Evolutionary conservation across 176 grass and related monocot species (phyloP), one percentile per base, ranked within the genome.

Genomic region (Oryza meyeriana): DNA sequence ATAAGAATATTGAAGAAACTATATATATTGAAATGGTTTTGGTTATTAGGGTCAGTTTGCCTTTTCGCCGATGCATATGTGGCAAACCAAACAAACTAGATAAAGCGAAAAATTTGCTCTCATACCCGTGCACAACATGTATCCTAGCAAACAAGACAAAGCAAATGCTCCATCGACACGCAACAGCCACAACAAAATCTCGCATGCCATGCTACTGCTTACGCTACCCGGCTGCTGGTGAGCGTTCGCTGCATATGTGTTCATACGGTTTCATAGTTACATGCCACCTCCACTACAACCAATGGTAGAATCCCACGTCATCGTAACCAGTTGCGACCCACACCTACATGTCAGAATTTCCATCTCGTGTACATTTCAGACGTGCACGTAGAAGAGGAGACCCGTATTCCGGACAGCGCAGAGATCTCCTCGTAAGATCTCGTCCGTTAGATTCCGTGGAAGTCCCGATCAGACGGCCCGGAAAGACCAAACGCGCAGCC

Each of bases 261-360:
- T 12, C 39, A n/a, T 8, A 28, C 35, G n/a, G n/a, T 4, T 36
- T 6, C 35, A 36, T 0, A 36, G 35, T 36, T 36, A 6, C 77
- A 75, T 63, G 31, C 57, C 7, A 76, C 57, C 25, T 26, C 71
- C 1, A 13, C 31, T 29, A 17, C 31, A 63, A 10, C 87, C 50
- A 89, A 81, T 65, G 30, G 63, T 26, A 77, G 4, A 0, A 4
- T 10, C 16, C 71, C 83, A 85, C 65, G 41, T 76, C 87, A 47
- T 27, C 76, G 1, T 22, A 31, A 14, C 64, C 82, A 61, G 24
- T n/a, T 62, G 36, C 32, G 64, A 20, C 12, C 3, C 66, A 59
- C 41, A 6, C 67, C 4, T 27, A 27, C 70, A 76, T 16, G 39
- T 29, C 77, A 28, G 0, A 0, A 0, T 10, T 0, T 9, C 35